A percentile compares a stretch with the other conserved stretches of the same genome.
Evolutionary conservation across 2,329 filamentous ascomycete genomes (phyloP).

Genomic region (Myotisia sp.): DNA sequence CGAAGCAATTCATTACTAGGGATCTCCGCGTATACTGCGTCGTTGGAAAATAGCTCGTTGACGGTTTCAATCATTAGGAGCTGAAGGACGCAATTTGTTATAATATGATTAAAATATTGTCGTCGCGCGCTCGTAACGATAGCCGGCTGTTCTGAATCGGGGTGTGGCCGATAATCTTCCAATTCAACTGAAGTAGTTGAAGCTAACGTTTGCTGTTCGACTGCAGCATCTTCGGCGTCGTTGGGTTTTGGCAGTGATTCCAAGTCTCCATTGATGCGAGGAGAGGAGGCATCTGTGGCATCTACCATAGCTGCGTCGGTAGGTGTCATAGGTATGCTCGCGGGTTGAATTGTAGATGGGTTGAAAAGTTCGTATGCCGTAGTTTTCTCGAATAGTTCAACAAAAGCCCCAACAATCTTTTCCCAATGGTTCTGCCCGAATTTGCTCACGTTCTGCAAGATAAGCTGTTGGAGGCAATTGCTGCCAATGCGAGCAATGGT

Average conservation of each 20-base stretch:
- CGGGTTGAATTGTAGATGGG: slow-evolving; percentile 45
- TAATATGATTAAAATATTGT: slow-evolving; percentile 97
- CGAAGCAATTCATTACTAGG: slow-evolving; percentile 78
- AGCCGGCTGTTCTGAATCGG: slow-evolving; percentile 68
- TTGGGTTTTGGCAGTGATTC: slow-evolving; percentile 11
- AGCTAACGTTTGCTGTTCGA: slow-evolving; percentile 17
- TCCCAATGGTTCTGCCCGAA: slow-evolving; percentile 79
- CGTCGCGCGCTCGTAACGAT: slow-evolving; percentile 81
- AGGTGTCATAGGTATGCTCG: slow-evolving; percentile 18
- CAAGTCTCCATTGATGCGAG: slow-evolving; percentile 19
- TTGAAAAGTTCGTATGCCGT: slow-evolving; percentile 93
- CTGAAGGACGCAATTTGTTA: slow-evolving; percentile 93
- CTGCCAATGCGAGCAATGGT: slow-evolving; percentile 95
- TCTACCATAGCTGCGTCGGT: slow-evolving; percentile 15
- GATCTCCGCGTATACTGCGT: slow-evolving; percentile 84
- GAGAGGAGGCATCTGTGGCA: slow-evolving; percentile 14
- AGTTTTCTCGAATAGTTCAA: slow-evolving; percentile 85
- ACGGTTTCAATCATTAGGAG: slow-evolving; percentile 99
- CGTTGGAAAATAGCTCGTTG: slow-evolving; percentile 95
- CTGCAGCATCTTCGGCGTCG: slow-evolving; percentile 3
- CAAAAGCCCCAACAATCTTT: slow-evolving; percentile 89
- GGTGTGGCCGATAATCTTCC: slow-evolving; percentile 76
- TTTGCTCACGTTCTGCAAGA: slow-evolving; percentile 89
- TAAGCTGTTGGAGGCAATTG: slow-evolving; percentile 93
- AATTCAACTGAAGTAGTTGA: slow-evolving; percentile 36